These are phyloP conservation scores for Kuraishia floccosa DNA, from an alignment of 805 yeast species.

Conservation along the genomic window DNA sequence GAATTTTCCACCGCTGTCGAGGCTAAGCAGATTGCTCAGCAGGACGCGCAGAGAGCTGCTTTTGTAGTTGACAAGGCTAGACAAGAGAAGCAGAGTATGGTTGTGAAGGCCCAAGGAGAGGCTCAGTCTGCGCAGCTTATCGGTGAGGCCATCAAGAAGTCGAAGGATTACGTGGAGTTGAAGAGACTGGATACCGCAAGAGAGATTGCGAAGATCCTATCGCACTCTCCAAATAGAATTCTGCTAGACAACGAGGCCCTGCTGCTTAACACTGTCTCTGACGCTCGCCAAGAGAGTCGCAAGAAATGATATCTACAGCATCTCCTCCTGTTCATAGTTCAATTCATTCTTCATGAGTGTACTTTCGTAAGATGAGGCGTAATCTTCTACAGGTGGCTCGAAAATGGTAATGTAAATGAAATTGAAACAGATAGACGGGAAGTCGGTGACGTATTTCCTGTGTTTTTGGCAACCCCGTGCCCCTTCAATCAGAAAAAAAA, in stretches of 20 bases:
- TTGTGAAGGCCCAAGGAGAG: constrained; percentile 97
- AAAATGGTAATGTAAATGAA: too few relatives aligned
- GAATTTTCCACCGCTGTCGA: constrained; percentile 97
- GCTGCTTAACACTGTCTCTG: constrained; percentile 79
- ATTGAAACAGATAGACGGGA: too few relatives aligned
- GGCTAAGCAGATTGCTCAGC: constrained; percentile 98
- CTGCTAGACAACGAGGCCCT: constrained; percentile 87
- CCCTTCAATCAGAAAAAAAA: too few relatives aligned
- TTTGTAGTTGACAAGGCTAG: constrained; percentile 93
- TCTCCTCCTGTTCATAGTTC: too few relatives aligned
- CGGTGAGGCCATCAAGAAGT: constrained; percentile 98
- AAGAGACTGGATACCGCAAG: constrained; percentile 95
- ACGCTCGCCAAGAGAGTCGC: constrained; percentile 37
- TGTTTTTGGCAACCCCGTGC: too few relatives aligned
- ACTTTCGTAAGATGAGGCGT: too few relatives aligned
- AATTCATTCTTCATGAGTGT: too few relatives aligned
- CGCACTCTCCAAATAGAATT: constrained; percentile 84
- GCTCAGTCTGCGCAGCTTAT: constrained; percentile 96
- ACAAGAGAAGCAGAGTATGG: constrained; percentile 95
- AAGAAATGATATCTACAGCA: neutral
- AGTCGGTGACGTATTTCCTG: too few relatives aligned
- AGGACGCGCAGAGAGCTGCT: constrained; percentile 98
- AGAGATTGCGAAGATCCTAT: constrained; percentile 81
- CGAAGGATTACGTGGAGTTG: constrained; percentile 90
- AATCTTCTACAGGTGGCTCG: too few relatives aligned